phyloP scores from a whole-genome alignment of 805 yeast species.

The Suhomyces sp. region DNA sequence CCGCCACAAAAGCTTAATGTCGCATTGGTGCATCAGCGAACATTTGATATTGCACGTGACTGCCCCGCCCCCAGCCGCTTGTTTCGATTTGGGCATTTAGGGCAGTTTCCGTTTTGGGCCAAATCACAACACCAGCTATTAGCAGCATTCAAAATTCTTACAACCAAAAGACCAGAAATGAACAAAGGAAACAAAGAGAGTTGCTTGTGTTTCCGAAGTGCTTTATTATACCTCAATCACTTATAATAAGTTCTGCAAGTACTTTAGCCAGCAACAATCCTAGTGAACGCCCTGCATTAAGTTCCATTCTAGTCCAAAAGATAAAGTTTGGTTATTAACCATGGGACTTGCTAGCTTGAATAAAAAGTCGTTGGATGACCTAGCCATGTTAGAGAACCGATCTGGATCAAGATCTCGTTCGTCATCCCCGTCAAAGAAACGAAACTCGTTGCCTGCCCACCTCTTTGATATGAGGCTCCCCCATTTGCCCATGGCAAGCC shows the following conservation, averaged over 20 bases:
- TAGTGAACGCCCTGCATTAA: neutral
- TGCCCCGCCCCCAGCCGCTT: neutral
- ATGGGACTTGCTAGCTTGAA: neutral
- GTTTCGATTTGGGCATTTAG: neutral
- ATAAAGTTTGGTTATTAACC: neutral
- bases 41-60: neutral
- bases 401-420: constrained; percentile 28
- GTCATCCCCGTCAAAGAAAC: constrained; percentile 32
- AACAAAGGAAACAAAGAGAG: neutral
- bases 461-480: constrained; percentile 20
- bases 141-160: neutral
- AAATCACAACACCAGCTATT: neutral
- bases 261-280: too few relatives aligned
- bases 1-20: neutral
- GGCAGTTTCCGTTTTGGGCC: neutral
- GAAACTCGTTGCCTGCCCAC: constrained; percentile 21
- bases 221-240: neutral
- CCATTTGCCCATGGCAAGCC: constrained; percentile 16
- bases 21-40: neutral
- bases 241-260: neutral
- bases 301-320: neutral
- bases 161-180: neutral
- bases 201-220: neutral
- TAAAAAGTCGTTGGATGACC: constrained; percentile 7
- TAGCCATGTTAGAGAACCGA: neutral